A percentile compares a stretch with the other conserved stretches of the same genome.
Conservation (phyloP, 2,329 filamentous ascomycete species). For the Reticulascus tulasneorum region DNA sequence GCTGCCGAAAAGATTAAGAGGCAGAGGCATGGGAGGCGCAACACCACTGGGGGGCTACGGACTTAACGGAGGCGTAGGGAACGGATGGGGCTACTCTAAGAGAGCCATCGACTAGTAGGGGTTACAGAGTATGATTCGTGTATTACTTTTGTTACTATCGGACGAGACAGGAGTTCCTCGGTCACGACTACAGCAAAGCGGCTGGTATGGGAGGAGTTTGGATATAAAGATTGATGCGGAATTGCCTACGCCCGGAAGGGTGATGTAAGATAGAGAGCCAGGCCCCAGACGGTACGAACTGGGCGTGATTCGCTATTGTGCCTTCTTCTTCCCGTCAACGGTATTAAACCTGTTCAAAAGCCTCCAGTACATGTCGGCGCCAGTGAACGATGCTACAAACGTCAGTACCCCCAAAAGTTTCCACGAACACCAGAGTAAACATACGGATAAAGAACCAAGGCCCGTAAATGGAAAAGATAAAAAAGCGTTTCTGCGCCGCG, state of each 20-base stretch:
- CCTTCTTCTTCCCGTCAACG: constrained; percentile 34
- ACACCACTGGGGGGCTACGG: constrained; percentile 53
- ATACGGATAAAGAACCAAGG: constrained; percentile 51
- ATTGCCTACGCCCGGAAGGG: not conserved
- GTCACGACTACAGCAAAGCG: too few species aligned
- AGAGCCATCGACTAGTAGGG: constrained; percentile 40
- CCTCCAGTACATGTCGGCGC: constrained; percentile 51
- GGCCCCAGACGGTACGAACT: too few species aligned
- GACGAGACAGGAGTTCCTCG: too few species aligned
- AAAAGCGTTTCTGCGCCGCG: constrained; percentile 37
- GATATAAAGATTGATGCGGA: not conserved
- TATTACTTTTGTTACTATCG: not conserved
- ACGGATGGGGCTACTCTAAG: constrained; percentile 59
- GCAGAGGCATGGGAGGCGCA: constrained; percentile 49
- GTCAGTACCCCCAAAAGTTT: not conserved
- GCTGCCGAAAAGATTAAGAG: constrained; percentile 49
- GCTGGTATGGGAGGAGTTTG: not conserved
- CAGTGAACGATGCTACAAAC: constrained; percentile 43
- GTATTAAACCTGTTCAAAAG: constrained; percentile 39
- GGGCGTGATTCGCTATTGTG: constrained; percentile 30
- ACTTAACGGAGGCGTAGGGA: constrained; percentile 44
- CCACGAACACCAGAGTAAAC: constrained; percentile 19
- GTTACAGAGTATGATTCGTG: not conserved
- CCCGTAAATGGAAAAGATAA: constrained; percentile 47
- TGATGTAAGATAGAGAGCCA: too few species aligned